Base-by-base conservation (phyloP, 352 stramenopile genomes). In the Globisporangium recalcitrans region DNA sequence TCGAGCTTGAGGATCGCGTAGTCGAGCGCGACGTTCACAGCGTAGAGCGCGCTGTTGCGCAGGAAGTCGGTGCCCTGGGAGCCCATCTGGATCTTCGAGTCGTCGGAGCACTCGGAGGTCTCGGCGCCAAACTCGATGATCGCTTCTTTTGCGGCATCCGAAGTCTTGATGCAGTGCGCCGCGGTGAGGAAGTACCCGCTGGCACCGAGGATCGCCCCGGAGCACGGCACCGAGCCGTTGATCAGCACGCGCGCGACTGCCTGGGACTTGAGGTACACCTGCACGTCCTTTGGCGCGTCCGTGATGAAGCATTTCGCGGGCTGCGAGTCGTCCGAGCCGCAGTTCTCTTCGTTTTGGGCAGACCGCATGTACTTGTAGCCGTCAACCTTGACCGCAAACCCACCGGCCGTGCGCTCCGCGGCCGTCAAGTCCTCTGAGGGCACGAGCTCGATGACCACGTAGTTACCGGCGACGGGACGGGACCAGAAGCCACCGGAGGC, bases 1-100 rank as follows among this genome's bases (percentile, higher is more conserved):
- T 72, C 53, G n/a, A 77, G 44, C 38, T 65, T 63, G 24, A 77
- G 38, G 48, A 77, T 59, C 14, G 65, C 70, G 46, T 75, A 77
- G 47, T 67, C 68, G 4, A 77, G 62, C 3, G 19, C 38, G 1
- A 53, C 54, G 46, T 65, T 74, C 21, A 77, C 61, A 8, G 46
- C 46, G 46, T 70, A 69, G 4, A 77, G 59, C 24, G 62, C 51
- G 34, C 40, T 66, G 34, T 62, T 62, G 34, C 52, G 58, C 52
- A 67, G 40, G 40, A 70, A 49, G 34, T 76, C 68, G 1, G 59
- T 34, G 21, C 69, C 69, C 6, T 58, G 27, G 32, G 65, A 62
- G 13, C 66, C 66, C 54, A 73, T 49, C 34, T 58, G 49, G n/a
- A 61, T 56, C 27, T 67, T 58, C n/a, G 62, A 68, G 38, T 73